Evolutionary conservation across 352 stramenopile genomes (phyloP).

Genomic region (Aphanomyces stellatus): DNA sequence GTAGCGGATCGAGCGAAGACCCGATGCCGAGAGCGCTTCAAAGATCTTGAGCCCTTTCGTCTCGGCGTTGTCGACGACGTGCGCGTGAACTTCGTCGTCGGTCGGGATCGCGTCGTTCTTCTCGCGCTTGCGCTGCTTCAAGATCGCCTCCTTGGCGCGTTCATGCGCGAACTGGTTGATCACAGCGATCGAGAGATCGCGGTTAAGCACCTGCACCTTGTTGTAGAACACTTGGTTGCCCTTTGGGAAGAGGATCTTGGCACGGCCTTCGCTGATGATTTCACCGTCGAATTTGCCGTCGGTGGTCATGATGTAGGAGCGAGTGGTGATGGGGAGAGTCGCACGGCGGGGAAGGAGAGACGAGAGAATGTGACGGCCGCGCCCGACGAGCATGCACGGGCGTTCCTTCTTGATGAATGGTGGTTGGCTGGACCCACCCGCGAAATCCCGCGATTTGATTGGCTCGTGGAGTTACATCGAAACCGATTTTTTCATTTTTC

Average conservation of each 20-base stretch:
- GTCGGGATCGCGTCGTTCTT: constrained; percentile 43
- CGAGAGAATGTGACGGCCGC: background rate
- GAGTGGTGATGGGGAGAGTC: background rate
- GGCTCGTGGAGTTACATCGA: background rate
- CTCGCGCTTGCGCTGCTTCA: constrained; percentile 61
- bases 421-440: background rate
- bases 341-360: no score
- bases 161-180: constrained; percentile 95
- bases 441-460: background rate
- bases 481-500: background rate
- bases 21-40: constrained; percentile 97
- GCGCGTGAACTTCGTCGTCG: constrained; percentile 65
- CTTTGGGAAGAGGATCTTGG: constrained; percentile 86
- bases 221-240: constrained; percentile 92
- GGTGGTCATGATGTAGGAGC: constrained; percentile 10
- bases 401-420: background rate
- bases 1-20: constrained; percentile 98
- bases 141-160: constrained; percentile 50
- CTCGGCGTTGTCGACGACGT: constrained; percentile 50
- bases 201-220: constrained; percentile 96
- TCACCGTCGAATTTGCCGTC: constrained; percentile 52
- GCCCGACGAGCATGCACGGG: background rate
- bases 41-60: constrained; percentile 94
- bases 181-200: constrained; percentile 97
- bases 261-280: constrained; percentile 84